Evolutionary conservation across 1,139 yeast species (phyloP).

Genomic region (Debaryomyces udenii): DNA sequence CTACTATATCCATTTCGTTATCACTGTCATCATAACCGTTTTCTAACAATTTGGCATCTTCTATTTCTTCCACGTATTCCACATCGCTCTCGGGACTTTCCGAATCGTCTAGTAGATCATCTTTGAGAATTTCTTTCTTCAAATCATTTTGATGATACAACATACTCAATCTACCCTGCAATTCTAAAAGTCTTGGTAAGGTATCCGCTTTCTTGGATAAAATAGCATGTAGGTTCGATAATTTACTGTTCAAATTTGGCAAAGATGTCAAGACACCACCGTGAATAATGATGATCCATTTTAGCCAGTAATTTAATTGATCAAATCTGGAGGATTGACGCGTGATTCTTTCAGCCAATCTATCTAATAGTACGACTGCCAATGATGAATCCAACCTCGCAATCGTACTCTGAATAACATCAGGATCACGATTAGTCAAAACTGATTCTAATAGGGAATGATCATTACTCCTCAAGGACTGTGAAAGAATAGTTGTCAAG

Average conservation of each 20-base stretch:
- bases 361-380: constrained; percentile 75
- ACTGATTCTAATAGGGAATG: constrained; percentile 78
- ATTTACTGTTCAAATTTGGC: constrained; percentile 67
- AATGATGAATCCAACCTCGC: constrained; percentile 68
- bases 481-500: constrained; percentile 66
- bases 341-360: constrained; percentile 82
- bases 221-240: constrained; percentile 79
- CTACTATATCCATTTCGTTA: constrained; percentile 8
- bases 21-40: constrained; percentile 28
- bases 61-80: constrained; percentile 46
- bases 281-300: constrained; percentile 89
- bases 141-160: constrained; percentile 70
- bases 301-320: constrained; percentile 83
- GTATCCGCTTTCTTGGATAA: constrained; percentile 73
- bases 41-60: constrained; percentile 36
- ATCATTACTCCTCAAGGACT: constrained; percentile 73
- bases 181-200: constrained; percentile 74
- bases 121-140: constrained; percentile 54
- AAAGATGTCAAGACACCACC: constrained; percentile 76
- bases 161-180: constrained; percentile 80
- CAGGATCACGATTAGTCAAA: constrained; percentile 72
- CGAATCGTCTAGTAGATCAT: constrained; percentile 23
- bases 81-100: constrained; percentile 39
- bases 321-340: constrained; percentile 68
- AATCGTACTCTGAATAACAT: constrained; percentile 71